Base-by-base conservation (phyloP, 116 monocot species). In the Trichopus zeylanicus region DNA sequence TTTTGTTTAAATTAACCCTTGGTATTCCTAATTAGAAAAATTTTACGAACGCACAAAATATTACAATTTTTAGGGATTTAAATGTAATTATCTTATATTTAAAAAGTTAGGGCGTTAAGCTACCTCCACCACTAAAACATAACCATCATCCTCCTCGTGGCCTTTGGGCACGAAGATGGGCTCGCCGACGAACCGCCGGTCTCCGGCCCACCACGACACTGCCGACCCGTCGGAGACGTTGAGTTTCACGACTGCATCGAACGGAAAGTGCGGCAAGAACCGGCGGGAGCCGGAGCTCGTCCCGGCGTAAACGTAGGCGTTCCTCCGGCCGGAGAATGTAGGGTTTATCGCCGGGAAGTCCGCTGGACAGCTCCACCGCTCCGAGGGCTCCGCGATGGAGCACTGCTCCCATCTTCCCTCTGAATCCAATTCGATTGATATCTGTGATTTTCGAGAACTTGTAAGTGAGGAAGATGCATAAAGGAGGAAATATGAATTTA, bases 301-400 rank as follows among this genome's bases (percentile, higher is more conserved):
- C 18, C 65, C 76, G 0, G 76, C 78, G 35, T 92, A 92, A 31
- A 73, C 58, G 47, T 65, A 81, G 1, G 23, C 24, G 65, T 87
- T 87, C 60, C 51, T 70, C 18, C 26, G 31, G 56, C 84, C 78
- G 55, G 75, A 56, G 57, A 73, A 84, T 51, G 46, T 39, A 2
- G 56, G 84, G 32, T 87, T 92, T 69, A 87, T 84, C 20, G 64
- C 61, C 27, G 87, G 87, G 55, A 92, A 92, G 59, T 92, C 92
- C 6, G 84, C 67, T 23, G 87, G 73, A 29, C 61, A 74, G 7
- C 31, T 73, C 83, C 75, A 84, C 37, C 58, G 42, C 1, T 72
- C 26, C 4, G 84, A 77, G 25, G 70, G 73, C n/a, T 53, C 53
- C 15, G 16, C 33, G 0, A 78, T 51, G 1, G 56, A 61, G 70